Percentiles rank a stretch among this genome's conserved stretches.
Evolutionary conservation across 495 filamentous ascomycete species (phyloP).

Genomic region (Talaromyces wortmannii): DNA sequence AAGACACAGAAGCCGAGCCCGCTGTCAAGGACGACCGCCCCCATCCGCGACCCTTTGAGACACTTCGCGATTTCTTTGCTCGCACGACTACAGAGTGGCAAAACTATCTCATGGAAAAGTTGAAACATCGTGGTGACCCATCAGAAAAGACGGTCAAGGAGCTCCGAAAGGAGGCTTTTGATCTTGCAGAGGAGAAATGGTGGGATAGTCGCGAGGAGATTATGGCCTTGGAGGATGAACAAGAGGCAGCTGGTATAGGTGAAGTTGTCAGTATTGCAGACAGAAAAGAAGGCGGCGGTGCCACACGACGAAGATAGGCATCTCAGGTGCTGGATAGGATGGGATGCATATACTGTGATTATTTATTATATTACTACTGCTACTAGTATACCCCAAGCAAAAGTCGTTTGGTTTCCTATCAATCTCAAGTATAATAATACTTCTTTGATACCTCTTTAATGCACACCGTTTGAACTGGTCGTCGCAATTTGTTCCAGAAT

Average conservation of each 20-base stretch:
- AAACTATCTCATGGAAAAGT: constrained; percentile 63
- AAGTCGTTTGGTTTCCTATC: not conserved
- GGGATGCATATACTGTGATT: too few relatives aligned
- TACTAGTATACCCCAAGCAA: not conserved
- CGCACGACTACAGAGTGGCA: constrained; percentile 90
- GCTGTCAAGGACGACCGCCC: constrained; percentile 38
- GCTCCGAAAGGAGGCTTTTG: constrained; percentile 81
- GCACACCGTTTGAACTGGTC: not conserved
- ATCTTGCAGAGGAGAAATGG: constrained; percentile 90
- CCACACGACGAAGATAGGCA: constrained; percentile 52
- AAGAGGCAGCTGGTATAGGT: constrained; percentile 90
- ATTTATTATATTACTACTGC: too few relatives aligned
- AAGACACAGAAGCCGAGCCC: constrained; percentile 46
- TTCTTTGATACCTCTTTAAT: not conserved
- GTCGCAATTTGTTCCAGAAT: constrained; percentile 24
- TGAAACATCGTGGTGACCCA: constrained; percentile 49
- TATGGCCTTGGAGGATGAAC: constrained; percentile 86
- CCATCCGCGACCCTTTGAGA: constrained; percentile 78
- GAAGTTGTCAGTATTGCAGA: constrained; percentile 88
- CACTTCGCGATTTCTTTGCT: constrained; percentile 82
- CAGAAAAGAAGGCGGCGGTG: constrained; percentile 48
- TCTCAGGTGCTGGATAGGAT: too few relatives aligned
- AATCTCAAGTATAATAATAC: not conserved
- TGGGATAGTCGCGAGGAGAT: constrained; percentile 98
- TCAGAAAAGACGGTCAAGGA: constrained; percentile 72